Evolutionary conservation across 2,329 filamentous ascomycete species (phyloP), one percentile per base, ranked within the genome.

Genomic region (Ampelomyces quisqualis): DNA sequence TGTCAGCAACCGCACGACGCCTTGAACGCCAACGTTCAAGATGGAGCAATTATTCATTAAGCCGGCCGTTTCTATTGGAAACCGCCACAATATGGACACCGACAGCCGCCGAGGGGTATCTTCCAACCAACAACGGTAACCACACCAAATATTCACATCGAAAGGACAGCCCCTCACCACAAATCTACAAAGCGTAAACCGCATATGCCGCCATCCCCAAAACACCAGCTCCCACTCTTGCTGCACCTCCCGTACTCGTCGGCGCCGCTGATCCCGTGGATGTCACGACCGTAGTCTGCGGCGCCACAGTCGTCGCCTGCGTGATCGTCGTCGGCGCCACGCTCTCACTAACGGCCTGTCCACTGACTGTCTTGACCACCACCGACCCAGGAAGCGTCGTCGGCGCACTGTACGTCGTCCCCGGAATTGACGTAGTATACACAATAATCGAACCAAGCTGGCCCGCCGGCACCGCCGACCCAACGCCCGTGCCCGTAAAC

Each of bases 401-500:
- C 5, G 54, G 53, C 7, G 40, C 56, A 2, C 58, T 53, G 30
- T 60, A 55, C 1, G 58, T 62, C 1, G 54, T 57, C 18, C 55
- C 56, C 4, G 55, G 46, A 22, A 65, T 51, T 0, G 58, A 62
- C 4, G 64, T 67, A 2, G 62, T 72, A 20, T 63, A 53, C 0
- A 67, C 65, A 4, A 69, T 47, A 7, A 67, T 40, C 8, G 62
- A 66, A 11, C 71, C 75, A 7, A 77, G 56, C 30, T 65, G 68
- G 7, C 65, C 70, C 0, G 66, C 65, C 0, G 74, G 74, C 27
- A 77, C 72, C 0, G 73, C 73, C 13, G 60, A 68, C 5, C 74
- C 74, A 2, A 73, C 67, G 10, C 74, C 74, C 1, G 64, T 64
- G 11, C 64, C 71, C 0, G 74, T 77, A 45, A 63, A 76, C 29